Base-by-base conservation (phyloP, 306 rosid species). In the Dalbergia oliveri region DNA sequence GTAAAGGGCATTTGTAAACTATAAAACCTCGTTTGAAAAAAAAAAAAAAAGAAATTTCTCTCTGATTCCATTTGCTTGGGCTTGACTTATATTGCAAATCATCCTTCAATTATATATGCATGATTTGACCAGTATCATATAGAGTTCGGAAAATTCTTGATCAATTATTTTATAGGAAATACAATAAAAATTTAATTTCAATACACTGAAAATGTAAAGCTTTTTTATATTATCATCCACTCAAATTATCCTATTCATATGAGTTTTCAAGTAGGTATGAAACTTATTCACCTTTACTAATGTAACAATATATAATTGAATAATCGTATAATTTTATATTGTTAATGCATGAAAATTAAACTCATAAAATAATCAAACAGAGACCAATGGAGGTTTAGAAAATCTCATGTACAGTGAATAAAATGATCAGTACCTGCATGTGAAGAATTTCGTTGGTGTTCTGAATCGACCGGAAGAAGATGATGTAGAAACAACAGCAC, bases 401-500 rank as follows among this genome's bases (percentile, higher is more conserved):
- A 60, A 44, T 60, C 33, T 9, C 2, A 75, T 6, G 3, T 14
- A 11, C 6, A 47, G 10, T 41, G 16, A 61, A 33, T 7, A 8
- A 12, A 6, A 56, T 51, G 44, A 21, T 44, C 7, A 13, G 51
- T 54, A 67, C 82, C 82, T 43, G 67, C 3, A 23, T 66, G 26
- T 0, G 54, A 41, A 13, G 47, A 43, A 16, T 78, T 78, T 67
- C 47, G 39, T 5, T 14, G 75, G 47, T 23, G 37, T 31, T 78
- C 68, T 78, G 82, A 67, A 23, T 56, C 26, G 54, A 78, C 75
- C 4, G 34, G 75, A 41, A 77, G 75, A 67, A 26, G 59, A 78
- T 1, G 82, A 78, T 21, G 43, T 60, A 67, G 68, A 78, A 56
- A 68, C 31, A 78, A 53, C 4, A 78, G 59, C 67, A 56, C 60